These are phyloP conservation scores for Ziziphus jujuba DNA, from an alignment of 306 rosid species.

Conservation along the genomic window DNA sequence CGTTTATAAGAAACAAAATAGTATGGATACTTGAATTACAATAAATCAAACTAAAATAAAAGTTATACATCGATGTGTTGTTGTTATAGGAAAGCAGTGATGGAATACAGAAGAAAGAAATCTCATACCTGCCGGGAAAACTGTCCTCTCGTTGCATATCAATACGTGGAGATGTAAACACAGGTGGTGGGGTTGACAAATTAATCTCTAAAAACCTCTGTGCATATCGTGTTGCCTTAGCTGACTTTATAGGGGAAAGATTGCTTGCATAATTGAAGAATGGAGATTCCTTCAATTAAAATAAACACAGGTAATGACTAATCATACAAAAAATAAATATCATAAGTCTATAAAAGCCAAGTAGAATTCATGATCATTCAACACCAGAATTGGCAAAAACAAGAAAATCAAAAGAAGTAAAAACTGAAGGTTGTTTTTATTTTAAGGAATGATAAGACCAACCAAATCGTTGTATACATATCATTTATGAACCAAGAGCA, in stretches of 20 bases:
- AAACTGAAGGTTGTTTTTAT: no score
- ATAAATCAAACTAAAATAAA: background rate
- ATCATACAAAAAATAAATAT: background rate
- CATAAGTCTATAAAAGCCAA: background rate
- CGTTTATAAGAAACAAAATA: background rate
- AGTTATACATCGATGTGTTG: no score
- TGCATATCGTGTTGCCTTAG: background rate
- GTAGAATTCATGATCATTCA: background rate
- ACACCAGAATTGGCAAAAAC: background rate
- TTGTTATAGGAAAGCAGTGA: background rate
- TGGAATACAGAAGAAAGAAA: background rate
- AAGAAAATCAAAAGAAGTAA: background rate
- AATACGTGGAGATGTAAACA: conserved; percentile 26
- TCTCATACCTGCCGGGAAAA: conserved; percentile 13
- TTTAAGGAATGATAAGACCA: no score
- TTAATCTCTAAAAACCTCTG: conserved; percentile 5
- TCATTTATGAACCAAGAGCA: no score
- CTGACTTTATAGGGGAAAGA: conserved; percentile 19
- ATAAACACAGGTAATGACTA: background rate
- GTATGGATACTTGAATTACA: background rate
- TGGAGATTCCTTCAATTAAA: conserved; percentile 23
- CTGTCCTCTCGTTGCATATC: conserved; percentile 17
- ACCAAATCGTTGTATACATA: no score
- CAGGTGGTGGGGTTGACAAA: conserved; percentile 19
- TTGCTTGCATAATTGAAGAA: conserved; percentile 20